phyloP scores from a whole-genome alignment of 345 rosid genomes.

The Conringia planisiliqua region DNA sequence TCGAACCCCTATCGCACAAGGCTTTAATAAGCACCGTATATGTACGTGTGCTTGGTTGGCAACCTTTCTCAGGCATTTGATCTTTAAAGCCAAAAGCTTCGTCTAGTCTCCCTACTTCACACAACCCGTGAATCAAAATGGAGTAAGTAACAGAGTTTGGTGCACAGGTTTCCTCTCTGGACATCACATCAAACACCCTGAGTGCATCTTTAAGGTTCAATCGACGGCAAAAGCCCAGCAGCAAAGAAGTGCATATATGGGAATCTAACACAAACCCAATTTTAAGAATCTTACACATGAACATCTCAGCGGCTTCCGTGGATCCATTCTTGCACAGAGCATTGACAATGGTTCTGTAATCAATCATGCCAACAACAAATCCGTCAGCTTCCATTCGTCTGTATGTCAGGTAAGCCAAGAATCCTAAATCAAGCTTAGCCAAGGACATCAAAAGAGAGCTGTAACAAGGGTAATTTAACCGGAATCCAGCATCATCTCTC shows the following conservation, averaged over 20 bases:
- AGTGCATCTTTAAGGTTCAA: conserved; percentile 30
- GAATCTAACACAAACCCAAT: conserved; percentile 42
- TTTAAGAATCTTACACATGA: conserved; percentile 38
- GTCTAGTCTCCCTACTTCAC: conserved; percentile 39
- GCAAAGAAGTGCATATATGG: conserved; percentile 46
- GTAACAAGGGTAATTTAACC: conserved; percentile 48
- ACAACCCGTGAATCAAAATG: conserved; percentile 45
- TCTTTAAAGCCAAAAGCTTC: conserved; percentile 47
- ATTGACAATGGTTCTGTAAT: conserved; percentile 42
- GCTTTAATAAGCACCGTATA: conserved; percentile 48
- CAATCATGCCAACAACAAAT: conserved; percentile 39
- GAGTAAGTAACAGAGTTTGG: conserved; percentile 48
- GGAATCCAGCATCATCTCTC: conserved; percentile 33
- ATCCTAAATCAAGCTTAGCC: conserved; percentile 41
- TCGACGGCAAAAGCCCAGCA: conserved; percentile 39
- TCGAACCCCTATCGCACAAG: conserved; percentile 38
- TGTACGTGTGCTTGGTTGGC: conserved; percentile 40
- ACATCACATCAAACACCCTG: conserved; percentile 48
- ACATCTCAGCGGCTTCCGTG: conserved; percentile 46
- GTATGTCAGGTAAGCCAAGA: conserved; percentile 33
- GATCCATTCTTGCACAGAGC: conserved; percentile 46
- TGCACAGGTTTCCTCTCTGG: conserved; percentile 31
- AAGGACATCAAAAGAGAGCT: conserved; percentile 45
- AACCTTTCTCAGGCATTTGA: conserved; percentile 45
- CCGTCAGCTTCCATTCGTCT: conserved; percentile 41